These are phyloP conservation scores for Coffea humblotiana DNA, from an alignment of 305 asterid species.

Conservation along the genomic window DNA sequence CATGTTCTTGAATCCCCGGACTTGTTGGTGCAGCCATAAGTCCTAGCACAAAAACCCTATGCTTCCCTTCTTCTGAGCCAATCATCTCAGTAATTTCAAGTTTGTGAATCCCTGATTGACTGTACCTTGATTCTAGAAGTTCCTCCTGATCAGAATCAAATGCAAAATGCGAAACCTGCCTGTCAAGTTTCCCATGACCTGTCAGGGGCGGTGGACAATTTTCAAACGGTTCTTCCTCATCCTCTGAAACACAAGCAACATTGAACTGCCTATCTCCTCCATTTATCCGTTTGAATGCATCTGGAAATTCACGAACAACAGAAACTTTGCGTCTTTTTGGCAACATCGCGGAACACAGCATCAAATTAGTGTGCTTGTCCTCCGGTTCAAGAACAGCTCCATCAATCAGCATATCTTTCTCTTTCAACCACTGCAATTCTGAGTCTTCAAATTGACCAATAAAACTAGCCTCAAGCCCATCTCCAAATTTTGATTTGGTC, in stretches of 20 bases:
- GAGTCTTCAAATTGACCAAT: not conserved
- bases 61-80: not conserved
- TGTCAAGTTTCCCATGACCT: not conserved
- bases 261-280: not conserved
- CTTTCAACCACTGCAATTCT: no score
- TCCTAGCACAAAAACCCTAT: not conserved
- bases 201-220: not conserved
- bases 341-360: no score
- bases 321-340: not conserved
- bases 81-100: not conserved
- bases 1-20: not conserved
- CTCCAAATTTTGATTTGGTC: not conserved
- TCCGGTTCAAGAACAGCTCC: not conserved
- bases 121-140: not conserved
- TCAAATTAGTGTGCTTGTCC: not conserved
- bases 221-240: not conserved
- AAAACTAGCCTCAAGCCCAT: not conserved
- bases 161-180: not conserved
- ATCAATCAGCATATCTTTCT: not conserved
- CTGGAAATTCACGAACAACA: not conserved
- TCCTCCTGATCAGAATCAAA: not conserved
- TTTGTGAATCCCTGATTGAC: not conserved
- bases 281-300: not conserved
- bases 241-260: not conserved
- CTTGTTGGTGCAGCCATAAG: slow-evolving; percentile 11